Base-by-base conservation (phyloP, 140 eudicot genomes). In the Ambrosia hybrid region DNA sequence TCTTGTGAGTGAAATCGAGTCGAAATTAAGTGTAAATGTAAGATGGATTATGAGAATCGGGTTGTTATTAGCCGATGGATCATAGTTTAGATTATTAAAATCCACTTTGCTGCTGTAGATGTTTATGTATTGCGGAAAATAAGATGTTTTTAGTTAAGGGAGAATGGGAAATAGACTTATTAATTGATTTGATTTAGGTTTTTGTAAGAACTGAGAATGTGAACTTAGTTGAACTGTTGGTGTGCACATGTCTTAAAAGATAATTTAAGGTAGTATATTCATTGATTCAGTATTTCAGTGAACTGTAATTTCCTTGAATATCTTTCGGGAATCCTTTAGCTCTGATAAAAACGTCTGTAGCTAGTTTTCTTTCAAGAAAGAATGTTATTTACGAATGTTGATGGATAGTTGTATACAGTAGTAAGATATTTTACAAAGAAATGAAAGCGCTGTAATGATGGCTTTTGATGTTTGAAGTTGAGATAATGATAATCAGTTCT, bases 211-310 rank as follows among this genome's bases (percentile, higher is more conserved):
- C 41, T 57, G 53, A 7, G 72, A 51, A 16, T 73, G 55, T 36
- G 41, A 62, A 70, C 53, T 53, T 36, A 15, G 37, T 53, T 70
- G 11, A 13, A 65, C 52, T 65, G 52, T 53, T 53, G 21, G 17
- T 53, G 9, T 53, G 59, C 21, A 15, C 59, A 4, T 53, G 7
- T 14, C 59, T 21, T 21, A 21, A 13, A n/a, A 13, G 43, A 49
- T 68, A 30, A 51, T 30, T 68, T 26, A 12, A 21, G 46, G 46
- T 49, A 48, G n/a, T 36, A 64, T 48, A 64, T 51, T 33, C 30
- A 48, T 17, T 69, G 63, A 34, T 33, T 5, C 48, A 10, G 7
- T 51, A 49, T 1, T 21, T 21, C 30, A 5, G 8, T 51, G 26
- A 49, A 49, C 33, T 30, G 16, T 5, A 49, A 46, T 49, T 4